phyloP scores from a whole-genome alignment of 2,329 filamentous ascomycete genomes.

The Lasiodiplodia gonubiensis region DNA sequence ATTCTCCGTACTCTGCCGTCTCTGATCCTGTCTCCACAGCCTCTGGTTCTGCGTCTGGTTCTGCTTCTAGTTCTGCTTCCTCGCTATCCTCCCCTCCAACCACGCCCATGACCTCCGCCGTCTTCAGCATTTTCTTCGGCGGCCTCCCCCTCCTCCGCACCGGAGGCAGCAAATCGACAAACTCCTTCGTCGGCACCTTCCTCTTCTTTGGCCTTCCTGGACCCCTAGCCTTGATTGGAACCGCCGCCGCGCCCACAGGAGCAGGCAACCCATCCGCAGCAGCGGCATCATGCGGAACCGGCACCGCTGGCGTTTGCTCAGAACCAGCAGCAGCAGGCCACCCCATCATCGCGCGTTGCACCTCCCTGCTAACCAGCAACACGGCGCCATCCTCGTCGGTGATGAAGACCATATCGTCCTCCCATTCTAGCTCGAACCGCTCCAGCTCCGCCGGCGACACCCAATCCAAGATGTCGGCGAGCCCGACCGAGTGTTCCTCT shows the following conservation, averaged over 20 bases:
- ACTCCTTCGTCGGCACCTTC: slow-evolving; percentile 5
- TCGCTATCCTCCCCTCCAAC: background rate
- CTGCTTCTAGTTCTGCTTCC: background rate
- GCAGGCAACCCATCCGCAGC: background rate
- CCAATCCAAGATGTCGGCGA: slow-evolving; percentile 11
- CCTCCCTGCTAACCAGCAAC: slow-evolving; percentile 6
- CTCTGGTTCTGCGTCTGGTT: no score
- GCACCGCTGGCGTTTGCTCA: no score
- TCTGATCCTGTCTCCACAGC: background rate
- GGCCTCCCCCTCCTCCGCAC: background rate
- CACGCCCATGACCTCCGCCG: background rate
- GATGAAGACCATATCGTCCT: slow-evolving; percentile 7
- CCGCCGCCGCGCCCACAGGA: background rate
- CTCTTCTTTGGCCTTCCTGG: background rate
- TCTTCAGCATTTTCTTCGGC: background rate
- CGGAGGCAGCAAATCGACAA: slow-evolving; percentile 4
- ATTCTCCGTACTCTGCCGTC: background rate
- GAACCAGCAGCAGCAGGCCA: background rate
- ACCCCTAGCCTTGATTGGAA: no score
- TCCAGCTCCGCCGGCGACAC: slow-evolving; percentile 23
- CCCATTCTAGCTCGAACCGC: slow-evolving; percentile 17
- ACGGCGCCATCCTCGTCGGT: slow-evolving; percentile 1
- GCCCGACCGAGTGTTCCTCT: background rate
- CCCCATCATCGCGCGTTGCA: background rate
- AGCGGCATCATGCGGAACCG: background rate